Conservation (phyloP, 2,329 filamentous ascomycete genomes). For the Tolypocladium nubicola region DNA sequence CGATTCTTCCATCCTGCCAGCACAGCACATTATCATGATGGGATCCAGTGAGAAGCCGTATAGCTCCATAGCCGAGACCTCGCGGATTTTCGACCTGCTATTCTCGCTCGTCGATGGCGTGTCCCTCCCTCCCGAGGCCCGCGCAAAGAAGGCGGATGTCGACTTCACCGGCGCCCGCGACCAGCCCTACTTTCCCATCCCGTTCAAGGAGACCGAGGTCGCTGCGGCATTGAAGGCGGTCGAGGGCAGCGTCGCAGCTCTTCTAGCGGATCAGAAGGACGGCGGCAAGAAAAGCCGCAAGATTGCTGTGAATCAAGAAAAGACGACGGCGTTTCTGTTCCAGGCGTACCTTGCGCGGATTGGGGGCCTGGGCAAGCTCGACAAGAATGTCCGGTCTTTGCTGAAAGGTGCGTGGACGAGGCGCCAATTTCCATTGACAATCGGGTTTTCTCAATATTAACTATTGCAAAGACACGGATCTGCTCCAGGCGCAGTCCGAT, state of each 20-base stretch:
- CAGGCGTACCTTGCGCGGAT: constrained; percentile 24
- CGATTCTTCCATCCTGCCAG: background rate
- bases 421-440: background rate
- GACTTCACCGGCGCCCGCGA: constrained; percentile 23
- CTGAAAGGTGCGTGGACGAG: constrained; percentile 2
- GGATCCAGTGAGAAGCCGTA: constrained; percentile 5
- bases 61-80: constrained; percentile 14
- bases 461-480: constrained; percentile 52
- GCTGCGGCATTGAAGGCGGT: constrained; percentile 32
- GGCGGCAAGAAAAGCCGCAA: constrained; percentile 5
- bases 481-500: constrained; percentile 59
- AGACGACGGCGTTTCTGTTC: constrained; percentile 31
- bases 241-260: constrained; percentile 23
- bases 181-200: constrained; percentile 33
- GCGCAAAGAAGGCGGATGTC: constrained; percentile 13
- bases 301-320: constrained; percentile 24
- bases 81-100: constrained; percentile 13
- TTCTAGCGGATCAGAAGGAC: constrained; percentile 17
- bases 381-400: constrained; percentile 14
- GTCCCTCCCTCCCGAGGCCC: constrained; percentile 18
- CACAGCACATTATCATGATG: background rate
- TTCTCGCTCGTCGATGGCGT: constrained; percentile 13
- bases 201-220: constrained; percentile 35
- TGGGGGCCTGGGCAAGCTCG: constrained; percentile 26
- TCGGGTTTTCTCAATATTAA: background rate